phyloP scores from a whole-genome alignment of 148 eudicot species.

The Rhododendron griersonianum region DNA sequence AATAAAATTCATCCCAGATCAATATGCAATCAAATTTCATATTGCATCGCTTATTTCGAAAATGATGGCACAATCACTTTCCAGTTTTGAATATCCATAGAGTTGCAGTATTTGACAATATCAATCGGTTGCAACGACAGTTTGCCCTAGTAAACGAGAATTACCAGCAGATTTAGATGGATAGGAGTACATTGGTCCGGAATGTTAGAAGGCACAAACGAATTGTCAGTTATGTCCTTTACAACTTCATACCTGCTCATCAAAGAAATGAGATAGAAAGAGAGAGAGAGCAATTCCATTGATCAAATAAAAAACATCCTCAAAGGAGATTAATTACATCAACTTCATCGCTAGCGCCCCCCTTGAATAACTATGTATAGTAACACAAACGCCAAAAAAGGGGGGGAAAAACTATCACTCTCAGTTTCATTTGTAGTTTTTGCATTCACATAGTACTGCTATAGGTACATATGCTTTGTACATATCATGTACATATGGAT shows the following conservation, averaged over 20 bases:
- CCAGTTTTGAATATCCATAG: neutral
- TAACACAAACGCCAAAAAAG: neutral
- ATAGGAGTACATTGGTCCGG: conserved; percentile 74
- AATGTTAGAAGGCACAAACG: conserved; percentile 47
- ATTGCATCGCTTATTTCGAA: neutral
- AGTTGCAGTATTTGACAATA: neutral
- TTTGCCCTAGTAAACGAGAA: neutral
- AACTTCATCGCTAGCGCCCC: neutral
- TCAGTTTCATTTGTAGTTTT: neutral
- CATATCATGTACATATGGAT: no score
- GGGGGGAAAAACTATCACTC: neutral
- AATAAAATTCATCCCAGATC: neutral
- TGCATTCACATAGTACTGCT: neutral
- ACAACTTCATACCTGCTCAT: conserved; percentile 53
- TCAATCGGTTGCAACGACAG: neutral
- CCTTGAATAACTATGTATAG: neutral
- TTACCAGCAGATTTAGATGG: conserved; percentile 96
- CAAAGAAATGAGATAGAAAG: neutral
- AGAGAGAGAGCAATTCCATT: neutral
- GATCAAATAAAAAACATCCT: neutral
- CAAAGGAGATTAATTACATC: conserved; percentile 38
- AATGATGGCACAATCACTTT: neutral
- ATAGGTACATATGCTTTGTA: no score
- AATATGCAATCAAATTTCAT: neutral
- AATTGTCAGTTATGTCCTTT: conserved; percentile 45